These are phyloP conservation scores for Penicillium polonicum DNA, from an alignment of 2,329 filamentous ascomycete genomes.

Conservation along the genomic window DNA sequence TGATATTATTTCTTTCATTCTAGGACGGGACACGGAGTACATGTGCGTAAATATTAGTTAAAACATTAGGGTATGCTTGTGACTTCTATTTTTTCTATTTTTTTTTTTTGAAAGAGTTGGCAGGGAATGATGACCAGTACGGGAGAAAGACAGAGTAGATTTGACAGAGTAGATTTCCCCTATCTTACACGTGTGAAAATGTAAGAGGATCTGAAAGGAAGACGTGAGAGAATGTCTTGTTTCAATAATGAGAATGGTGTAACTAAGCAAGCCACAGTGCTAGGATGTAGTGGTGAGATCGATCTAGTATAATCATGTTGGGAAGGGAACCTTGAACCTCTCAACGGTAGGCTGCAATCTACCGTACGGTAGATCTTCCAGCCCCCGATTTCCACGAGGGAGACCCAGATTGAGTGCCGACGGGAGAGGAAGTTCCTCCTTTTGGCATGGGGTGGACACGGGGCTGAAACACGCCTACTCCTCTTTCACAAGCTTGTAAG, in stretches of 20 bases:
- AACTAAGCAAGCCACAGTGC: background rate
- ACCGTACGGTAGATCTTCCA: conserved; percentile 21
- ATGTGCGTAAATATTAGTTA: background rate
- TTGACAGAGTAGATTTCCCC: background rate
- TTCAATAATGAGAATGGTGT: background rate
- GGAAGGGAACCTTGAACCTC: conserved; percentile 17
- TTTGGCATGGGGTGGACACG: conserved; percentile 4
- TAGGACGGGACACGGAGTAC: background rate
- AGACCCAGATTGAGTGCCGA: conserved; percentile 4
- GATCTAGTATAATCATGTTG: background rate
- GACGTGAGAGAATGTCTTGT: background rate
- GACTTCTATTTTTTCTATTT: background rate
- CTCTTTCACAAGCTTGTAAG: background rate
- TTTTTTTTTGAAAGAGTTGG: background rate
- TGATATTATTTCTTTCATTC: background rate
- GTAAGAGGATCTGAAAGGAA: background rate
- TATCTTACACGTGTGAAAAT: background rate
- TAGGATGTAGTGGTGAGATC: background rate
- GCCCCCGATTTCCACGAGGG: conserved; percentile 21
- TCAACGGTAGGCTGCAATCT: conserved; percentile 20
- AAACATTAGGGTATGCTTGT: background rate
- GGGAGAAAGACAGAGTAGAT: background rate
- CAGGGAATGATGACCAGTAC: background rate
- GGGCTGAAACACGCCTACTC: conserved; percentile 21
- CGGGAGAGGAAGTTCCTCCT: conserved; percentile 1